These are phyloP conservation scores for Aspergillus diversus DNA, from an alignment of 495 filamentous ascomycete genomes.

Conservation along the genomic window DNA sequence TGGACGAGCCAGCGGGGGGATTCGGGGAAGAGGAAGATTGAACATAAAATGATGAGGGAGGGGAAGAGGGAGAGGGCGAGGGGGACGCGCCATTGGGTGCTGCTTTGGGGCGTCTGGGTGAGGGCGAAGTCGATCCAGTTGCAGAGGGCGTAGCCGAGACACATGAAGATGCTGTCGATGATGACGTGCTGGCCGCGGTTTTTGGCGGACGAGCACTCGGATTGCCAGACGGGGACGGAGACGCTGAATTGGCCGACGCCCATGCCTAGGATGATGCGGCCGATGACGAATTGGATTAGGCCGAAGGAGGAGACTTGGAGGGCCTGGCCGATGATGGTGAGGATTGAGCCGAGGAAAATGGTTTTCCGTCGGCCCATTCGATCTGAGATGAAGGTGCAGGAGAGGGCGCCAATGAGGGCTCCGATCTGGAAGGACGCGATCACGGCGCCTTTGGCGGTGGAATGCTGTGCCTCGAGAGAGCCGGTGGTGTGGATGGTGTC, in stretches of 20 bases:
- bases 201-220: constrained; percentile 34
- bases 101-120: constrained; percentile 39
- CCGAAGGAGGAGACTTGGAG: constrained; percentile 51
- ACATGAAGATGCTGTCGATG: constrained; percentile 54
- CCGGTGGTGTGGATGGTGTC: constrained; percentile 39
- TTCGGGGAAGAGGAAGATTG: constrained; percentile 59
- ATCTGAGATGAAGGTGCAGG: constrained; percentile 47
- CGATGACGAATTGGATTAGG: constrained; percentile 38
- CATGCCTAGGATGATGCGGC: constrained; percentile 59
- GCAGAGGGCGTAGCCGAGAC: constrained; percentile 62
- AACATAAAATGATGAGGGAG: constrained; percentile 39
- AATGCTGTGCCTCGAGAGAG: constrained; percentile 28
- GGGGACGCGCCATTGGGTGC: constrained; percentile 54
- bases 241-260: constrained; percentile 63
- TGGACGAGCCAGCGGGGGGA: constrained; percentile 50
- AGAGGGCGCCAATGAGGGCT: constrained; percentile 45
- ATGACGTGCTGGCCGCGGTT: constrained; percentile 52
- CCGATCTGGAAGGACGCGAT: constrained; percentile 49
- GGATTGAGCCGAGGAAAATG: constrained; percentile 52
- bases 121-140: constrained; percentile 68
- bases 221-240: constrained; percentile 60
- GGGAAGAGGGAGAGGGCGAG: constrained; percentile 52
- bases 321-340: constrained; percentile 53
- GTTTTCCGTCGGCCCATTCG: constrained; percentile 57
- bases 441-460: constrained; percentile 43